These are phyloP conservation scores for Fusarium austroafricanum DNA, from an alignment of 2,329 filamentous ascomycete species.

Conservation along the genomic window DNA sequence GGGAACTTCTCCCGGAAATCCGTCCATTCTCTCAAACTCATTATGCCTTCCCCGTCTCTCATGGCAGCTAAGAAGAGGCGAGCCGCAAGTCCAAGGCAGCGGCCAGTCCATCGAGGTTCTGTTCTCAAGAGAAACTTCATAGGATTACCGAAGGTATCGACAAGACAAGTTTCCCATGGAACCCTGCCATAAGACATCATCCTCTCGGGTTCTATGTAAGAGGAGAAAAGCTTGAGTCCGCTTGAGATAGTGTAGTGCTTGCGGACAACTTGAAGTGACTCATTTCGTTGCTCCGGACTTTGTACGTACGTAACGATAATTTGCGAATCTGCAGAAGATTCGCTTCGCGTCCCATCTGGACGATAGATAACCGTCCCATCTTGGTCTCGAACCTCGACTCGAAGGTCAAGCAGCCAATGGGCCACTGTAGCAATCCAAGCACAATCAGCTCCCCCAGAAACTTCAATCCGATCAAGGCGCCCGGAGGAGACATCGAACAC, in stretches of 20 bases:
- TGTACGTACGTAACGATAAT: accelerated
- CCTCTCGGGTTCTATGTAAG: no score
- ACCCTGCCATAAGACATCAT: accelerated
- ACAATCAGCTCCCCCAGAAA: accelerated
- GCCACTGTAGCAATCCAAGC: background rate
- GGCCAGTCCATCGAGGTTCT: accelerated
- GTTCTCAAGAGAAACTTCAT: accelerated
- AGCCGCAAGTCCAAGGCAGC: accelerated
- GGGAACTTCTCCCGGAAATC: no score
- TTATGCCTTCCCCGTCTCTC: background rate
- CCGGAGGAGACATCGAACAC: accelerated
- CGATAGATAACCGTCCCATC: accelerated
- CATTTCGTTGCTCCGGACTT: no score
- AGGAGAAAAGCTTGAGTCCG: accelerated
- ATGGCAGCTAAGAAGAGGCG: accelerated
- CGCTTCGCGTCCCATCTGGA: accelerated
- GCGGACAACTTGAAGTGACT: accelerated
- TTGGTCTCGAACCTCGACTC: accelerated
- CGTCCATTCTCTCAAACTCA: no score
- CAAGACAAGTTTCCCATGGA: background rate
- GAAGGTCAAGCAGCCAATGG: background rate
- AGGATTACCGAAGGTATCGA: background rate
- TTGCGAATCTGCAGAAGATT: accelerated
- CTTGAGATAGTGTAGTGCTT: accelerated
- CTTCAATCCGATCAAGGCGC: background rate